These are phyloP conservation scores for Babesia sp. DNA, from an alignment of 169 alveolate genomes.

Conservation along the genomic window DNA sequence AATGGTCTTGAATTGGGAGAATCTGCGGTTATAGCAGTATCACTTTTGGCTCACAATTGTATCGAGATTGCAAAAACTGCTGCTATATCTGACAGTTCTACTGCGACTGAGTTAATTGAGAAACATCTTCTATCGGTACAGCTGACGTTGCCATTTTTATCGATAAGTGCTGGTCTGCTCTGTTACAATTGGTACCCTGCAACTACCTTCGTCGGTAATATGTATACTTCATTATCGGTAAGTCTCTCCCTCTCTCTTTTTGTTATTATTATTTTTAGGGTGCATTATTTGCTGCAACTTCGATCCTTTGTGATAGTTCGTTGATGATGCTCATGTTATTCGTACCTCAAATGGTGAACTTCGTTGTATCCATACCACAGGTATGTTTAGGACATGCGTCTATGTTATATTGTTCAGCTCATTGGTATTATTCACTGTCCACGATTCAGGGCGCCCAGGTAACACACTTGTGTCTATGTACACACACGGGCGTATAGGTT, in stretches of 20 bases:
- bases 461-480: neutral
- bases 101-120: neutral
- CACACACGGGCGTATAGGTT: constrained; percentile 47
- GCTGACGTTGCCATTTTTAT: constrained; percentile 61
- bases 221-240: constrained; percentile 91
- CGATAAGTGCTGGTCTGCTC: constrained; percentile 38
- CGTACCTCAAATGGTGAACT: constrained; percentile 91
- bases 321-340: constrained; percentile 73
- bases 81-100: neutral
- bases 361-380: constrained; percentile 88
- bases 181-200: constrained; percentile 85
- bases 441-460: constrained; percentile 90
- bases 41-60: constrained; percentile 31
- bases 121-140: constrained; percentile 16
- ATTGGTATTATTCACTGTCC: constrained; percentile 88
- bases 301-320: constrained; percentile 42
- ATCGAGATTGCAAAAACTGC: constrained; percentile 13
- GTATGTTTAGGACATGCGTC: neutral
- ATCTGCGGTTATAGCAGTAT: constrained; percentile 79
- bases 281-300: constrained; percentile 85
- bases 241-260: constrained; percentile 19
- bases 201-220: constrained; percentile 93
- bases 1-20: constrained; percentile 94
- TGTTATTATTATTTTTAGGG: constrained; percentile 82
- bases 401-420: constrained; percentile 39